phyloP scores from a whole-genome alignment of 1,139 yeast species.

The Yamadazyma oceani region DNA sequence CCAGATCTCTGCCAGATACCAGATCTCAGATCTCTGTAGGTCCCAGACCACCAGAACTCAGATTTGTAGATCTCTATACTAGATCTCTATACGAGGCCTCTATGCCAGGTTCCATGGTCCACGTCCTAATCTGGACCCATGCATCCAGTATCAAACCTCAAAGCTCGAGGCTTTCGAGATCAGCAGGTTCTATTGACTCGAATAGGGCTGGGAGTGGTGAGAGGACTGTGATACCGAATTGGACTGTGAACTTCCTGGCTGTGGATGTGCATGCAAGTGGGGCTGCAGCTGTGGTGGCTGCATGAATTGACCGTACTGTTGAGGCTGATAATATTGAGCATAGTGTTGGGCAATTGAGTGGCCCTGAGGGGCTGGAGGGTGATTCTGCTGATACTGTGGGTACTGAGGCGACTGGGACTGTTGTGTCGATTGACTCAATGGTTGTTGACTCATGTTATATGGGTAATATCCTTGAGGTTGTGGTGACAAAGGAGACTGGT shows the following conservation, averaged over 20 bases:
- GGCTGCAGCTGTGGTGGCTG: conserved; percentile 1
- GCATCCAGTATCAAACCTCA: no score
- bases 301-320: conserved; percentile 1
- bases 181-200: no score
- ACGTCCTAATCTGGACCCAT: no score
- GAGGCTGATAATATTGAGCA: conserved; percentile 6
- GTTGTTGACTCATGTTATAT: background rate
- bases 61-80: no score
- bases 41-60: no score
- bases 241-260: background rate
- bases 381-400: conserved; percentile 1
- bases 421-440: background rate
- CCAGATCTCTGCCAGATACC: no score
- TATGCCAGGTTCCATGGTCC: no score
- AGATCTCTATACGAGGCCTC: no score
- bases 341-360: conserved; percentile 4
- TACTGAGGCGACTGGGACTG: conserved; percentile 1
- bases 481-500: background rate
- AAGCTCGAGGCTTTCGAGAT: no score
- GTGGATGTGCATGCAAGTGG: background rate
- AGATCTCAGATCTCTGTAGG: no score
- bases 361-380: conserved; percentile 1
- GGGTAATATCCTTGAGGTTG: background rate
- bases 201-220: background rate
- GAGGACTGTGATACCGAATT: background rate